These are phyloP conservation scores for Lactifluus rugatus DNA, from an alignment of 768 basidiomycete species.

Conservation along the genomic window DNA sequence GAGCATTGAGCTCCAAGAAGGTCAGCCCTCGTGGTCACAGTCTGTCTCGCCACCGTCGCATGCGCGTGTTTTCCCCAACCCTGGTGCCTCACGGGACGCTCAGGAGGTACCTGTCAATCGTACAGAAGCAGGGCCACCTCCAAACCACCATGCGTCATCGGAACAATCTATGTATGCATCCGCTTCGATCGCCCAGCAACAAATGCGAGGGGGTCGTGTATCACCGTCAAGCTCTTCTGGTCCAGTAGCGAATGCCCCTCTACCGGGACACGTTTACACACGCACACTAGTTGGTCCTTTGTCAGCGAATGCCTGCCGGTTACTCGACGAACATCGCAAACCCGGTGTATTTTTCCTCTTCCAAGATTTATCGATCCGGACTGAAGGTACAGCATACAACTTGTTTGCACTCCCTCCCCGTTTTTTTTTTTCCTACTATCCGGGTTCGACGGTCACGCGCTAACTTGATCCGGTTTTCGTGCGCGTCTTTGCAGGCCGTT, in stretches of 20 bases:
- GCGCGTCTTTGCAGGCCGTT: slow-evolving; percentile 46
- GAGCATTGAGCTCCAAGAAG: slow-evolving; percentile 14
- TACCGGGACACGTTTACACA: slow-evolving; percentile 66
- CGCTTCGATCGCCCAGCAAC: slow-evolving; percentile 20
- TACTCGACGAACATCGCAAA: slow-evolving; percentile 77
- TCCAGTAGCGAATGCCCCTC: slow-evolving; percentile 32
- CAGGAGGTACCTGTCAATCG: slow-evolving; percentile 1
- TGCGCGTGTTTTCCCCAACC: slow-evolving; percentile 8
- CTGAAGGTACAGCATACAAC: slow-evolving; percentile 55
- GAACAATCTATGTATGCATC: slow-evolving; percentile 22
- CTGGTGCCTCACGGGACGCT: background rate
- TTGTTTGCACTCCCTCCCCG: background rate
- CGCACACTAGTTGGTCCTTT: slow-evolving; percentile 87
- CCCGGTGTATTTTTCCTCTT: slow-evolving; percentile 91
- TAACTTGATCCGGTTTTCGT: slow-evolving; percentile 12
- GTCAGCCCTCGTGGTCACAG: slow-evolving; percentile 14
- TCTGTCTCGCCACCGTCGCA: slow-evolving; percentile 13
- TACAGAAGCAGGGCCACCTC: background rate
- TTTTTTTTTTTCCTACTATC: too few relatives aligned
- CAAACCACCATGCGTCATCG: slow-evolving; percentile 13
- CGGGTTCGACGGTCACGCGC: background rate
- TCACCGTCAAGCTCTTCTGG: slow-evolving; percentile 26
- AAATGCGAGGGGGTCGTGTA: slow-evolving; percentile 21
- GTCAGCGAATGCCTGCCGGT: slow-evolving; percentile 74
- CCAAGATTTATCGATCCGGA: slow-evolving; percentile 88